A percentile compares a stretch with the other conserved stretches of the same genome.
phyloP scores from a whole-genome alignment of 306 rosid genomes.

The Fagus crenata region DNA sequence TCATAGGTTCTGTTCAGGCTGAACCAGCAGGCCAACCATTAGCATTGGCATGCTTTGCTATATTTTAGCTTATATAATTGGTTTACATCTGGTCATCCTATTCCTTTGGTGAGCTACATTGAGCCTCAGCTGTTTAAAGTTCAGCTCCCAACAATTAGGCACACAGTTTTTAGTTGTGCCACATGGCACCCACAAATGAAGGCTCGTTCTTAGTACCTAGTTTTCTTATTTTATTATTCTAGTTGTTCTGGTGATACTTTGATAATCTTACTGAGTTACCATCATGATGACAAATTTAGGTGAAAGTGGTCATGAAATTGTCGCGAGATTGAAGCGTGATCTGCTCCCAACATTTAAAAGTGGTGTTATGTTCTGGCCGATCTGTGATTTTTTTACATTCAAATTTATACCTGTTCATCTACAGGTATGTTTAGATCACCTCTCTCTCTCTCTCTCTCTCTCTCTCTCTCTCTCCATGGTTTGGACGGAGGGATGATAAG shows the following conservation, averaged over 20 bases:
- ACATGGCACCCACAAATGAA: too few relatives aligned
- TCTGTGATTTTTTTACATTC: constrained; percentile 69
- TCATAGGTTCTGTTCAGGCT: too few relatives aligned
- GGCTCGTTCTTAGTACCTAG: neutral
- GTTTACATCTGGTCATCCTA: too few relatives aligned
- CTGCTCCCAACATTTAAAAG: constrained; percentile 61
- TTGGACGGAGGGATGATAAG: neutral
- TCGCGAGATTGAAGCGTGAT: constrained; percentile 61
- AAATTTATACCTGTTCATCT: constrained; percentile 62
- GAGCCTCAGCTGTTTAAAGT: too few relatives aligned
- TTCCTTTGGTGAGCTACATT: too few relatives aligned
- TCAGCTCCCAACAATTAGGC: too few relatives aligned
- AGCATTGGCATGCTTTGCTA: too few relatives aligned
- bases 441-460: too few relatives aligned
- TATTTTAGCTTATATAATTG: too few relatives aligned
- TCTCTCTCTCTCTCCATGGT: neutral
- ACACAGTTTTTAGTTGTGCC: too few relatives aligned
- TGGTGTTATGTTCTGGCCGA: constrained; percentile 66
- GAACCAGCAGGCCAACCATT: too few relatives aligned
- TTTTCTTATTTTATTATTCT: neutral
- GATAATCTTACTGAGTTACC: constrained; percentile 20
- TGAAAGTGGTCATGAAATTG: constrained; percentile 50
- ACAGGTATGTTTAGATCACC: constrained; percentile 48
- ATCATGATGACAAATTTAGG: constrained; percentile 46
- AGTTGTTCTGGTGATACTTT: neutral